These are phyloP conservation scores for Mrakia frigida DNA, from an alignment of 768 basidiomycete species.

Conservation along the genomic window DNA sequence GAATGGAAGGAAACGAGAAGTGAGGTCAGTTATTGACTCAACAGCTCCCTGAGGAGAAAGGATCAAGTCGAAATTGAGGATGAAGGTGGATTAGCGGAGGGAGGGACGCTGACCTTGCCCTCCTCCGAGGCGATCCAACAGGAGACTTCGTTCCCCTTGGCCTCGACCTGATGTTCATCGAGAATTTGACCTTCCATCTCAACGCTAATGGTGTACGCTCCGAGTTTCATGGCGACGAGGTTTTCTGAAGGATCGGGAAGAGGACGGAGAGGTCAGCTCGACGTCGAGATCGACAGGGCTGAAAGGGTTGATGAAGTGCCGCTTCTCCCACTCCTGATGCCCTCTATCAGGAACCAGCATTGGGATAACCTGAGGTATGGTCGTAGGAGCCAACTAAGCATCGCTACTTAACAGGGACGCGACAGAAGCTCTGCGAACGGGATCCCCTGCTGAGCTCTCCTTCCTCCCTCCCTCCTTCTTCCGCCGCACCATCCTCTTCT, in stretches of 20 bases:
- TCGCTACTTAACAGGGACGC: too few species aligned
- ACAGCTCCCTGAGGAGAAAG: neutral
- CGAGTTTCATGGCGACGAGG: neutral
- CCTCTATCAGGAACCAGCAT: too few species aligned
- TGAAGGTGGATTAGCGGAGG: too few species aligned
- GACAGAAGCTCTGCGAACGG: too few species aligned
- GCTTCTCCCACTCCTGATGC: too few species aligned
- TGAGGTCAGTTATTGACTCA: neutral
- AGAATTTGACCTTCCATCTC: neutral
- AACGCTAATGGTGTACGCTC: neutral
- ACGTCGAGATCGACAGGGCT: neutral
- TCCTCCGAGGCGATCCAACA: slow-evolving; percentile 1
- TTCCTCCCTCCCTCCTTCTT: too few species aligned
- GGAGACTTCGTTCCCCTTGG: neutral
- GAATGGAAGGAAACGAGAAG: neutral
- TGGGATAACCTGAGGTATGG: too few species aligned
- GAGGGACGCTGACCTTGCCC: neutral
- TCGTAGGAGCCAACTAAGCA: too few species aligned
- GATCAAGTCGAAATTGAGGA: too few species aligned
- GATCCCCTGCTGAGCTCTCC: too few species aligned
- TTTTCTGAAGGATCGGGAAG: neutral
- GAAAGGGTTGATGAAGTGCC: too few species aligned
- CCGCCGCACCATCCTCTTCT: too few species aligned
- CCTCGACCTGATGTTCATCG: neutral
- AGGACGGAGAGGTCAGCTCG: neutral